Evolutionary conservation across 495 filamentous ascomycete species (phyloP), one percentile per base, ranked within the genome.

Genomic region (Podospora bellae-mahoneyi): DNA sequence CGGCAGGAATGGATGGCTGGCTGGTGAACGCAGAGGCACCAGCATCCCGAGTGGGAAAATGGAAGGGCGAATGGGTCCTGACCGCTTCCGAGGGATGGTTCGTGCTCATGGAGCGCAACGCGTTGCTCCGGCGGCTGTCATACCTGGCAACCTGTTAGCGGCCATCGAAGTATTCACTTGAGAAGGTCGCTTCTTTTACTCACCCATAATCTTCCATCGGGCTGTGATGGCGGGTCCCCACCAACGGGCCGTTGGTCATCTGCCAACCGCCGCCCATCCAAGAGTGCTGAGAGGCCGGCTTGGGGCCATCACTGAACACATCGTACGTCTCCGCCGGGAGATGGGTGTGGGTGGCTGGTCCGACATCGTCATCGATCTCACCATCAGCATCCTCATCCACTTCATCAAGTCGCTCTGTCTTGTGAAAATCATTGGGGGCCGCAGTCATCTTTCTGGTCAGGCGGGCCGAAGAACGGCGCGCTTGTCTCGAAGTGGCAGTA

Each of bases 21-120:
- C n/a, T 19, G n/a, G 55, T 26, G 23, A 20, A 58, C 7, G 55
- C 20, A 19, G 55, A 58, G 5, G 55, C n/a, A 58, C 23, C 23
- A 26, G 55, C 23, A 26, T 58, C 55, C n/a, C 55, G 55, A n/a
- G n/a, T 58, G n/a, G 55, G 55, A 58, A 58, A 58, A 3, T 58
- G 2, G n/a, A 5, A 32, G 30, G 30, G 30, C 30, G 55, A 26
- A 58, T 58, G 55, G 23, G n/a, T 58, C 55, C 18, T 58, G 55
- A 58, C n/a, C n/a, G 55, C 6, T 20, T 26, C 10, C 55, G 23
- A 20, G 16, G 55, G 23, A 13, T 58, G 55, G 55, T 58, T 58
- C 55, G 55, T 26, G 23, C 55, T 58, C 55, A 58, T 26, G 1
- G 55, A 9, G 6, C 55, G 55, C 55, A 58, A 26, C 3, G 23